Evolutionary conservation across 805 yeast genomes (phyloP), one percentile per base, ranked within the genome.

Genomic region (Debaryomyces castellii): DNA sequence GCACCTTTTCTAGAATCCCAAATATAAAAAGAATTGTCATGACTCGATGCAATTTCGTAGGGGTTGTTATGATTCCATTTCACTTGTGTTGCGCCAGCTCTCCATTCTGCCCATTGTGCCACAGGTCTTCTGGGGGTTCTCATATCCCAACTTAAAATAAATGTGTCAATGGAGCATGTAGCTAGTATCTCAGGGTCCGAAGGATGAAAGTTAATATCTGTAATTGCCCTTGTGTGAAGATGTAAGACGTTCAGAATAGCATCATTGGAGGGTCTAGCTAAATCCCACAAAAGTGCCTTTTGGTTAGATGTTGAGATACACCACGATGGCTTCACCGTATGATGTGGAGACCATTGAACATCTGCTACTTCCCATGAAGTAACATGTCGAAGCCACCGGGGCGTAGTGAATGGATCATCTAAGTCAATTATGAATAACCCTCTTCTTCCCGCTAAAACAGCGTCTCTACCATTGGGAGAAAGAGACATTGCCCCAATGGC

Each of bases 301-400:
- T 92, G 99, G 63, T 92, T 94, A 1, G 96, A 86, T 0, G 98
- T 89, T 0, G 96, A 88, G 1, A 92, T 85, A 36, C 94, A 89
- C 96, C 97, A 91, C 5, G 85, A 75, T 1, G 96, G 92, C 52
- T 87, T 88, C 1, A 83, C 76, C 5, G 78, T 73, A 46, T 66
- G 68, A 60, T 94, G 97, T 0, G 97, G 97, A 2, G 95, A 88
- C 98, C 99, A 94, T 64, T 94, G 98, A 1, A 92, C 97, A 62
- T 92, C 97, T 0, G 99, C 97, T 3, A 94, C 99, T 63, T 94
- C 98, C 98, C 98, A 94, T 0, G 96, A 83, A 0, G 97, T 92
- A 28, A 83, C 76, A 59, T 94, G 97, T 45, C 84, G 95, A 12
- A 94, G 77, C 91, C 95, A 89, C 47, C 99, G 73, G 0, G 99